Percentiles rank a stretch among this genome's conserved stretches.
Conservation (phyloP, 768 basidiomycete species). For the Daedalea quercina region DNA sequence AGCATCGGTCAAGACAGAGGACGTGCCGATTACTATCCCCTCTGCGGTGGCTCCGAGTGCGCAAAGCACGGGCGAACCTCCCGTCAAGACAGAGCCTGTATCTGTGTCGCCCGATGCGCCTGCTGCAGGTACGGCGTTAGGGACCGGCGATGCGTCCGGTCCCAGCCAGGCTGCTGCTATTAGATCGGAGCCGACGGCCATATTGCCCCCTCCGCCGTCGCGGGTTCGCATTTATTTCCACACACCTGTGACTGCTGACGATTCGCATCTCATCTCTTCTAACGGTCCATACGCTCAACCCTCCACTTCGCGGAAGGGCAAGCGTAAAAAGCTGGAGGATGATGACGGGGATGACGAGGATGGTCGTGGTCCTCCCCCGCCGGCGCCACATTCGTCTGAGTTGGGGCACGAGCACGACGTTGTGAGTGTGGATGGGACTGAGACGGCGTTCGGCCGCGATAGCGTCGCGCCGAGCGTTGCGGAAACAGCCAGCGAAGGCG, state of each 20-base stretch:
- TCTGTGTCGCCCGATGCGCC: constrained; percentile 7
- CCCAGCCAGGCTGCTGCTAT: constrained; percentile 4
- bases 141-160: constrained; percentile 5
- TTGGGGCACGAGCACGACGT: constrained; percentile 43
- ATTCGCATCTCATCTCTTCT: constrained; percentile 69
- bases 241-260: constrained; percentile 79
- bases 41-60: constrained; percentile 14
- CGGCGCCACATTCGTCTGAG: constrained; percentile 40
- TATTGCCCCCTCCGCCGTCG: constrained; percentile 51
- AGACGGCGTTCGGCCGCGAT: constrained; percentile 36
- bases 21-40: constrained; percentile 5
- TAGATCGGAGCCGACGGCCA: constrained; percentile 18
- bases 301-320: constrained; percentile 63
- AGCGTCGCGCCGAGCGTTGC: constrained; percentile 67
- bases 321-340: constrained; percentile 86
- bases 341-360: constrained; percentile 80
- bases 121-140: constrained; percentile 7
- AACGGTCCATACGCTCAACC: constrained; percentile 35
- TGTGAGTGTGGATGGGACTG: constrained; percentile 35
- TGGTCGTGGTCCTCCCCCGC: constrained; percentile 59
- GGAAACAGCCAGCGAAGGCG: constrained; percentile 61
- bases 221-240: constrained; percentile 91
- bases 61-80: constrained; percentile 10
- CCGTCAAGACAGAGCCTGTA: constrained; percentile 8
- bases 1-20: constrained; percentile 22